These are phyloP conservation scores for Trichoderma guizhouense DNA, from an alignment of 2,329 filamentous ascomycete species.

Conservation along the genomic window DNA sequence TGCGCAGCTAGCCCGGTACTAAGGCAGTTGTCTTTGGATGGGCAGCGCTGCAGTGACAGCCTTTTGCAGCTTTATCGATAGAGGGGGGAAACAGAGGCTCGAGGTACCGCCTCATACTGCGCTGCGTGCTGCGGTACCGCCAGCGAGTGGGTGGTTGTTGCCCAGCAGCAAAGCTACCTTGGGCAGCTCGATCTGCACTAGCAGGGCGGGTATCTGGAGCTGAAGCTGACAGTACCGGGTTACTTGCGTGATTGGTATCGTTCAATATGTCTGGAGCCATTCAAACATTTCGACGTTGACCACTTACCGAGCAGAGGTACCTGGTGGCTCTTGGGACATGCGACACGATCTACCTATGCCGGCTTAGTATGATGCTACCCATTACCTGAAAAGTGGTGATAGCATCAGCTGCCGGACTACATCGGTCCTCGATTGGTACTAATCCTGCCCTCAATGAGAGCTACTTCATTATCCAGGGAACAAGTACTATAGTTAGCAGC, in stretches of 20 bases:
- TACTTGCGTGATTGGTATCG: background rate
- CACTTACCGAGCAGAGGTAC: background rate
- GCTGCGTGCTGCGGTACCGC: background rate
- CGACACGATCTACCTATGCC: background rate
- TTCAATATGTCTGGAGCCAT: background rate
- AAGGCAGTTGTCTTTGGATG: background rate
- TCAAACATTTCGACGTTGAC: background rate
- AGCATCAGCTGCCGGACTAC: background rate
- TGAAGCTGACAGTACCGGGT: background rate
- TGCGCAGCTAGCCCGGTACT: background rate
- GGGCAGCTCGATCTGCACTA: constrained; percentile 10
- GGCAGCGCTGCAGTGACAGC: constrained; percentile 6
- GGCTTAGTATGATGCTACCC: background rate
- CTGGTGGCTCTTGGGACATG: background rate
- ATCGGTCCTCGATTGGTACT: background rate
- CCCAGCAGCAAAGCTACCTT: background rate
- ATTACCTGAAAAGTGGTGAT: background rate
- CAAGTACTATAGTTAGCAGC: background rate
- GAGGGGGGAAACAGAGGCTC: background rate
- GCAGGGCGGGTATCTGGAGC: constrained; percentile 10
- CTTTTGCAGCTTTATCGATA: constrained; percentile 12
- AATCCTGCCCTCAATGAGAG: background rate
- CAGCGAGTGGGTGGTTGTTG: background rate
- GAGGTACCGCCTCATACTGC: background rate
- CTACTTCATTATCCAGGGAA: background rate